Evolutionary conservation across 768 basidiomycete genomes (phyloP), one percentile per base, ranked within the genome.

Genomic region (Rhodotorula taiwanensis): DNA sequence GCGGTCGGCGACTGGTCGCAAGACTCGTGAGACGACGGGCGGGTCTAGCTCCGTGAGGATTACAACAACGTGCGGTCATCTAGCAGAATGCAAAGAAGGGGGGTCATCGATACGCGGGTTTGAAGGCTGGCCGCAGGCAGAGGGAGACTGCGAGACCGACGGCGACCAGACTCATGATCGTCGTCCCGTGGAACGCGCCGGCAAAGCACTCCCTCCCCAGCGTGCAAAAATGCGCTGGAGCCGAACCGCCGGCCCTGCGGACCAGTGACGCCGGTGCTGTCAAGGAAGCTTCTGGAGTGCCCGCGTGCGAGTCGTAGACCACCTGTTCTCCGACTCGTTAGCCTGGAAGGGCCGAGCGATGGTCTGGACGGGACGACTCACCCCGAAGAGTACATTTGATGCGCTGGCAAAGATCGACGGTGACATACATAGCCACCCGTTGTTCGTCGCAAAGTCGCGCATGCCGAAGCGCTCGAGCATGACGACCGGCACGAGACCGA

Each of bases 231-330:
- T 48, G 49, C 27, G 58, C 60, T 1, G 33, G 41, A 1, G 45
- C 50, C 7, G 57, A 31, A 8, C 30, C 36, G 39, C 49, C 54
- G 4, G 53, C 63, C 18, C 53, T 52, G 27, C 20, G 10, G 30
- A 13, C 0, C 18, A 56, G 48, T 44, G 41, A 4, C 21, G 47
- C 13, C 14, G 42, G 5, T 6, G 15, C 25, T 15, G 49, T 16
- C 14, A 25, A 8, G 39, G 62, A 9, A 1, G 52, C 8, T 20
- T 31, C 25, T 1, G 58, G 25, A 41, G 15, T 13, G 0, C 30
- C 2, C n/a, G 62, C 63, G 54, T 65, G 45, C 15, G 56, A 43
- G 51, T 69, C 67, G 60, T 69, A 69, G 45, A 69, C 30, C 5
- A 30, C 48, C 57, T 58, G 49, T 5, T 10, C n/a, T 8, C 45